A percentile compares a stretch with the other conserved stretches of the same genome.
Evolutionary conservation across 495 filamentous ascomycete genomes (phyloP).

Genomic region (Tuber calosporum): DNA sequence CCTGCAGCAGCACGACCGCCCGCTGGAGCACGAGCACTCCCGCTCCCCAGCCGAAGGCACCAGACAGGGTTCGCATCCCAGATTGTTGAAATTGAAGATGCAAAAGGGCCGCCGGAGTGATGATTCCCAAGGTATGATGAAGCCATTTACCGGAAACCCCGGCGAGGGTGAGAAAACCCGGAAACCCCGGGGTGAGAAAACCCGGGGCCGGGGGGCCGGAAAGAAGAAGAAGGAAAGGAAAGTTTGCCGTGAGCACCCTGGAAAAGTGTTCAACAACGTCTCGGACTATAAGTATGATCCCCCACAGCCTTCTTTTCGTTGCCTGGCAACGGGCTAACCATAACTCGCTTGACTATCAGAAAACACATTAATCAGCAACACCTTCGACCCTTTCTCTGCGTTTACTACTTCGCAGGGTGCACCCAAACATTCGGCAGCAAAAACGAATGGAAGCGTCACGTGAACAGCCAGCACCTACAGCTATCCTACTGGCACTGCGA

Average conservation of each 20-base stretch:
- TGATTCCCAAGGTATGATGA: constrained; percentile 15
- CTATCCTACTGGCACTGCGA: constrained; percentile 76
- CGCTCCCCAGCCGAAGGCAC: not conserved
- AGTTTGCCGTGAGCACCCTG: constrained; percentile 16
- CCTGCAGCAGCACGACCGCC: not conserved
- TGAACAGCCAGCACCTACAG: constrained; percentile 71
- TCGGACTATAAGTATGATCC: constrained; percentile 30
- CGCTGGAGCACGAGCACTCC: not conserved
- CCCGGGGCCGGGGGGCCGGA: constrained; percentile 15
- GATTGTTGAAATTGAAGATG: not conserved
- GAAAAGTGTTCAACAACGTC: constrained; percentile 16
- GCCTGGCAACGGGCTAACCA: constrained; percentile 29
- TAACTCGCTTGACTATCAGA: constrained; percentile 43
- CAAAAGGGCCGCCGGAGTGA: not conserved
- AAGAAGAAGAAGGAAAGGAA: constrained; percentile 25
- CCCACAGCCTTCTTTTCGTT: constrained; percentile 1
- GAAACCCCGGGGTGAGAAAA: not conserved
- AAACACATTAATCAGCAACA: constrained; percentile 51
- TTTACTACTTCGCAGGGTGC: constrained; percentile 78
- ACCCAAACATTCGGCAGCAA: constrained; percentile 77
- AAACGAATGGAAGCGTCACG: constrained; percentile 95
- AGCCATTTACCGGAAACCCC: constrained; percentile 6
- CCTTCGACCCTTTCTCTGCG: constrained; percentile 67
- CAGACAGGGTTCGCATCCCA: not conserved
- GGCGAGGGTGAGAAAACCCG: constrained; percentile 8